Evolutionary conservation across 306 rosid genomes (phyloP), one percentile per base, ranked within the genome.

Genomic region (Pueraria montana): DNA sequence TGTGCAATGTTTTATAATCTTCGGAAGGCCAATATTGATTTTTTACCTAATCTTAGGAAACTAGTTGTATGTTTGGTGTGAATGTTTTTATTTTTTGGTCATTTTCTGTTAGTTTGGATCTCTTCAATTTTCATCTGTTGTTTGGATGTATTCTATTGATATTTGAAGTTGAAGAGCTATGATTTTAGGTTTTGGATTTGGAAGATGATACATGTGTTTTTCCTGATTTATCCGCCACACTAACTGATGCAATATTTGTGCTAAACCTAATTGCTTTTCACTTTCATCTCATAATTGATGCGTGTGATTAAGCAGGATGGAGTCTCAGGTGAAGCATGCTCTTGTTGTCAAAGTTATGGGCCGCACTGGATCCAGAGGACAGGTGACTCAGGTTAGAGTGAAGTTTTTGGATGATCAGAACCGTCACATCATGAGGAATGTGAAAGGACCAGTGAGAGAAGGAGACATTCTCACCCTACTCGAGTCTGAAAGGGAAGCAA

Each of bases 371-470:
- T 64, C 45, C 70, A 64, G 70, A 26, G 70, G 70, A 17, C 70
- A 64, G 23, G 70, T 64, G 23, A 64, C 70, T 12, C 70, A 64
- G 45, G 70, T 64, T 13, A 64, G 70, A 64, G 70, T 64, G 45
- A 64, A 64, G 70, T 30, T 64, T 64, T 64, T 64, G 43, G 70
- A 64, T 64, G 70, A 64, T 64, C 45, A 64, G 45, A 64, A 64
- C 21, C 45, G 45, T 30, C 70, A 64, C 45, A 64, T 64, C 2
- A 64, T 64, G 70, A 64, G 70, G 45, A 64, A 64, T 64, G 70
- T 64, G 12, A 64, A 64, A 64, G 70, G 45, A 32, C 70, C 45
- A 0, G 43, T 64, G 12, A 64, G 70, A 32, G 70, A 64, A 32
- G 45, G 70, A 16, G 70, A 64, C 70, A 64, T 64, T 32, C 70